phyloP scores from a whole-genome alignment of 768 basidiomycete species.

The Russula lepida region DNA sequence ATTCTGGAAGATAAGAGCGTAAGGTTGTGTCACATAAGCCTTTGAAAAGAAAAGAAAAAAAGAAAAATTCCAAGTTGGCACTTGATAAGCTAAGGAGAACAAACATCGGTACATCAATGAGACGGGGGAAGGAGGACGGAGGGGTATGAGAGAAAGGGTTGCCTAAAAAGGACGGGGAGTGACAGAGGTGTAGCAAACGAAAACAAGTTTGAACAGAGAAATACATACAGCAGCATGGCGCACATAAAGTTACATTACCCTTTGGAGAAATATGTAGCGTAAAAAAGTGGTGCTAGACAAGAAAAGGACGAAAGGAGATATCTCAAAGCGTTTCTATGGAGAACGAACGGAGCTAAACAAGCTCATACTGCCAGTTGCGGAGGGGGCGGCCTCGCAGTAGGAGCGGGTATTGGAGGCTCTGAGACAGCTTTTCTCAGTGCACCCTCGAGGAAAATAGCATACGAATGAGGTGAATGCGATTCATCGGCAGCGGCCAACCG shows the following conservation, averaged over 20 bases:
- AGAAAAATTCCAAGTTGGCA: no score
- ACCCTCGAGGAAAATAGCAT: conserved; percentile 14
- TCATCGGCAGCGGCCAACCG: conserved; percentile 10
- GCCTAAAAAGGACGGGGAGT: no score
- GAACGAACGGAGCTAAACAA: not conserved
- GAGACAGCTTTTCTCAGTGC: conserved; percentile 4
- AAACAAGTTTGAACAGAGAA: not conserved
- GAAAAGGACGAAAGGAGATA: not conserved
- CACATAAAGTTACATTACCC: conserved; percentile 1
- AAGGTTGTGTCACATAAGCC: no score
- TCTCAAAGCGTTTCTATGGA: not conserved
- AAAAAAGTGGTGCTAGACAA: not conserved
- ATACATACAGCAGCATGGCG: not conserved
- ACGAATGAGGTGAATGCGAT: conserved; percentile 8
- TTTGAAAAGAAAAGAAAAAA: no score
- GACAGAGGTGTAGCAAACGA: not conserved
- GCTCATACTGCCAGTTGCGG: not conserved
- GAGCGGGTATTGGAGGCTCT: conserved; percentile 11
- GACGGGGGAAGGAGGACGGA: no score
- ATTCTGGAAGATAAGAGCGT: no score
- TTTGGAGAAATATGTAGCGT: not conserved
- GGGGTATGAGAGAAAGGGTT: no score
- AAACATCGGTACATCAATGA: no score
- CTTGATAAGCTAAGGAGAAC: no score
- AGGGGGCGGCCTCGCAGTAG: conserved; percentile 38